Base-by-base conservation (phyloP, 345 rosid species). In the rapeseed (Brassica napus) region DNA sequence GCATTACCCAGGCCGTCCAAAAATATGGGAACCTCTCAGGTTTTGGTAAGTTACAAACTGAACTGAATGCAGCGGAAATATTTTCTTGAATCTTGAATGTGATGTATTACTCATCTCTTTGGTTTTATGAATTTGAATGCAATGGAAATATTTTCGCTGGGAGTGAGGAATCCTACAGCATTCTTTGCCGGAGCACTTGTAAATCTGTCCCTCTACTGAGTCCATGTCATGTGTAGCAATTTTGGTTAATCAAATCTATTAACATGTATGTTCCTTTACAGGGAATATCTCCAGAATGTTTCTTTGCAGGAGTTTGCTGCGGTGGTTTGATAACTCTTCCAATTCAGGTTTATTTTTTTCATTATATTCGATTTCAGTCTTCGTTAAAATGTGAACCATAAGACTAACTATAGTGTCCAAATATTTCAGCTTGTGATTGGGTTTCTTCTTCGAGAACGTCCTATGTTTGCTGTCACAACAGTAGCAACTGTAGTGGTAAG, bases 221-320 rank as follows among this genome's bases (percentile, higher is more conserved):
- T 57, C 61, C 31, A 14, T 47, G 11, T 42, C 15, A 4, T 23
- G 24, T 65, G 49, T 18, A n/a, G 24, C 9, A 18, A 39, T 24
- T 55, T 55, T 52, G 55, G 69, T 68, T 55, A 26, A 18, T 70
- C 26, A 67, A 44, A 66, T 34, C 0, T 65, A 16, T 32, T 11
- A 3, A 68, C 28, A 54, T 74, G 66, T 18, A 18, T 1, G 21
- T 63, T 26, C 0, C 15, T 7, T 72, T 47, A 73, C 88, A 94
- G 97, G 96, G 98, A 66, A 81, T 92, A 84, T 87, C 96, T 82
- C 96, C 96, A 5, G 96, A 87, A 61, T 84, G 82, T 80, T 94
- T 92, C 83, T 92, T 94, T 74, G 94, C 91, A 62, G 98, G 98
- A 81, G 98, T 94, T 79, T 94, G 98, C 73, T 86, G 93, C 39